Evolutionary conservation across 306 rosid genomes (phyloP).

Genomic region (Trifolium pratense): DNA sequence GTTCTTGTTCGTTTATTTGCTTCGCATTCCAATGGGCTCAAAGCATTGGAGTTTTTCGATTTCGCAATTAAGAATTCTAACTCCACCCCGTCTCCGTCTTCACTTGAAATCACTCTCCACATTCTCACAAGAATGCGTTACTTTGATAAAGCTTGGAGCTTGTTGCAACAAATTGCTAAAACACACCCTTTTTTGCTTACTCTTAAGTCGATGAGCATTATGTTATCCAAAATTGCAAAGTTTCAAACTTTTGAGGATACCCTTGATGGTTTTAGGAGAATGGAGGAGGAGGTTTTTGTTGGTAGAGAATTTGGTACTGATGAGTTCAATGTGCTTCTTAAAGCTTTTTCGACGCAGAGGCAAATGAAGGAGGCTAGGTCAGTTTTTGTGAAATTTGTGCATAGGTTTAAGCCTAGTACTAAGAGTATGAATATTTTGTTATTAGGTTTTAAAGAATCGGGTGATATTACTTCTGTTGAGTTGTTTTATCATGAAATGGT

Average conservation of each 20-base stretch:
- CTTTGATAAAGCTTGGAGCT: constrained; percentile 74
- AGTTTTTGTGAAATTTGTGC: constrained; percentile 64
- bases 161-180: constrained; percentile 51
- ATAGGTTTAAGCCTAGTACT: constrained; percentile 61
- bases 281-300: constrained; percentile 70
- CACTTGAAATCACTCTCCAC: constrained; percentile 78
- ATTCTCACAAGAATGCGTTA: constrained; percentile 81
- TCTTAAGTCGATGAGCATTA: constrained; percentile 84
- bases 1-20: constrained; percentile 75
- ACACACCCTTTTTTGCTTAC: constrained; percentile 65
- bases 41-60: constrained; percentile 77
- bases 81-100: constrained; percentile 52
- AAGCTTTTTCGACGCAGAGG: constrained; percentile 77
- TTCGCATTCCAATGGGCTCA: constrained; percentile 85
- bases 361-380: constrained; percentile 91
- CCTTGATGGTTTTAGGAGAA: constrained; percentile 68
- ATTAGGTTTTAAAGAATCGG: constrained; percentile 86
- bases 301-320: constrained; percentile 66
- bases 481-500: constrained; percentile 88
- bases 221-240: constrained; percentile 77
- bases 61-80: constrained; percentile 57
- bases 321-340: constrained; percentile 79
- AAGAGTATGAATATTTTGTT: constrained; percentile 92
- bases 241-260: constrained; percentile 71
- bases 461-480: constrained; percentile 78